Evolutionary conservation across 1,284 basidiomycete genomes (phyloP).

Genomic region (Apiotrichum laibachii): DNA sequence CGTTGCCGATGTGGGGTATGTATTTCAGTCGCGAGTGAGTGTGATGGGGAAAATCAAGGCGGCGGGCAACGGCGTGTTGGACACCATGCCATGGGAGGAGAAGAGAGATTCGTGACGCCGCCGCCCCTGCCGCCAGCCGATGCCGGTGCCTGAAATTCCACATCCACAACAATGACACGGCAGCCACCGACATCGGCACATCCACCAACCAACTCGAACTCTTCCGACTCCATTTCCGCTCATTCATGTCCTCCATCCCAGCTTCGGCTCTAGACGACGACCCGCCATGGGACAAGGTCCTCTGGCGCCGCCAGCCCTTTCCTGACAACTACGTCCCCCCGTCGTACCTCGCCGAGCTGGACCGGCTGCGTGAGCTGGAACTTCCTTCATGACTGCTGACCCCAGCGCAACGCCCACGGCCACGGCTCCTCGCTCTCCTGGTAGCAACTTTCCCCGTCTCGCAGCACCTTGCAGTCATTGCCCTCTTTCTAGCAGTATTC

Average conservation of each 20-base stretch:
- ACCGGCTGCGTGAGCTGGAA: slow-evolving; percentile 65
- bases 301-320: slow-evolving; percentile 75
- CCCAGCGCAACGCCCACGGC: slow-evolving; percentile 34
- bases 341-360: slow-evolving; percentile 73
- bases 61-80: too few species aligned
- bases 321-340: slow-evolving; percentile 82
- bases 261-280: not conserved
- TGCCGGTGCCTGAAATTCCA: slow-evolving; percentile 7
- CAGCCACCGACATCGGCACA: not conserved
- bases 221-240: not conserved
- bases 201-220: not conserved
- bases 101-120: not conserved
- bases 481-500: slow-evolving; percentile 78
- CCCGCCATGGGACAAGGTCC: slow-evolving; percentile 68
- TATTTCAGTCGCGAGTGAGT: too few species aligned
- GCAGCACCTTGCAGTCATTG: slow-evolving; percentile 78
- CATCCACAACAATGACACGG: not conserved
- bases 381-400: not conserved
- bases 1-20: too few species aligned
- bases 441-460: slow-evolving; percentile 71
- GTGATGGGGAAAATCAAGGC: too few species aligned
- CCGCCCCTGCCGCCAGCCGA: not conserved
- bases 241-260: not conserved
- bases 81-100: too few species aligned
- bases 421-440: slow-evolving; percentile 67